phyloP scores from a whole-genome alignment of 495 filamentous ascomycete species.

The Penicillium salamii region DNA sequence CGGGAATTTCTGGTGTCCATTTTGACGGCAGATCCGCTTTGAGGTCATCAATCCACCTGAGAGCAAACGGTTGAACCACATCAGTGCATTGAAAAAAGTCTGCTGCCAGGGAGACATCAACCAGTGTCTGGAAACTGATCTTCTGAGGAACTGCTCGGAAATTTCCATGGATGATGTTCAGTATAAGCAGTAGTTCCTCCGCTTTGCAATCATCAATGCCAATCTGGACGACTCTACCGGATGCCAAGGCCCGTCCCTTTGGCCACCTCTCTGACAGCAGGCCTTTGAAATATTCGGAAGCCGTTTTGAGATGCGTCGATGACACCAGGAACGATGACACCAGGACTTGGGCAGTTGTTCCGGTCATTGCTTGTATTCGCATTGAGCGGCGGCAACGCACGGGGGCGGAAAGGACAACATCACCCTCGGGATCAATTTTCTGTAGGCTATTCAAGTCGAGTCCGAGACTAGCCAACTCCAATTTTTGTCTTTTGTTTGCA shows the following conservation, averaged over 20 bases:
- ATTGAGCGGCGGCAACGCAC: background rate
- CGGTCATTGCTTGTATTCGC: background rate
- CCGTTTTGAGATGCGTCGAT: background rate
- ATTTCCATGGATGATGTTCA: background rate
- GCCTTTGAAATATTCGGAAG: background rate
- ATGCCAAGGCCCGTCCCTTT: background rate
- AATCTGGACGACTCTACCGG: background rate
- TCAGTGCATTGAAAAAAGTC: conserved; percentile 2
- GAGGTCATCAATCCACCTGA: too few relatives aligned
- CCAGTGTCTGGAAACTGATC: background rate
- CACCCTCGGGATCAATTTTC: too few relatives aligned
- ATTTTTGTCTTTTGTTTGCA: too few relatives aligned
- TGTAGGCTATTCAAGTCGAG: too few relatives aligned
- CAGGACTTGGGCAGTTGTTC: background rate
- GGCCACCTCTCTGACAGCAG: background rate
- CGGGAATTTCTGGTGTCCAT: too few relatives aligned
- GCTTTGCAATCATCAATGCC: background rate
- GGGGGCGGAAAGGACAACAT: too few relatives aligned
- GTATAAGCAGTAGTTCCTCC: background rate
- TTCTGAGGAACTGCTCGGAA: background rate
- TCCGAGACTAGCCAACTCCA: too few relatives aligned
- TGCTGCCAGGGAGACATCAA: background rate
- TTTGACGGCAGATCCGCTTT: too few relatives aligned
- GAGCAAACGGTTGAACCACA: background rate
- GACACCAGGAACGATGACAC: background rate